phyloP scores from a whole-genome alignment of 2,329 filamentous ascomycete species.

The Colletotrichum tamarilloi region DNA sequence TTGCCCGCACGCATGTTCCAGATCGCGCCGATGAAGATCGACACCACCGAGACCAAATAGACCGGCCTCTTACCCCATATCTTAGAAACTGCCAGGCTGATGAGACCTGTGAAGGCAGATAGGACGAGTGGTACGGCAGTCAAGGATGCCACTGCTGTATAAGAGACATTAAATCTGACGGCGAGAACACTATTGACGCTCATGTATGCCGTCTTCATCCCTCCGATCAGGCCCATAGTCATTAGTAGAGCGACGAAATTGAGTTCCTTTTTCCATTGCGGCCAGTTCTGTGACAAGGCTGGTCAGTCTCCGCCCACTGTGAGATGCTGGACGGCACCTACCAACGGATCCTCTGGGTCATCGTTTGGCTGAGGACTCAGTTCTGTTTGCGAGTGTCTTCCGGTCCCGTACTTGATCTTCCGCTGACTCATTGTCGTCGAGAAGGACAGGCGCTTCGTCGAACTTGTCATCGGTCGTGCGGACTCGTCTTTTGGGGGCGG shows the following conservation, averaged over 20 bases:
- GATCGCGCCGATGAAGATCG: slow-evolving; percentile 60
- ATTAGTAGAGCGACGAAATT: slow-evolving; percentile 60
- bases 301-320: background rate
- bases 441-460: slow-evolving; percentile 50
- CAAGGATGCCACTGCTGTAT: slow-evolving; percentile 59
- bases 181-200: slow-evolving; percentile 59
- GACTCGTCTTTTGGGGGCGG: slow-evolving; percentile 19
- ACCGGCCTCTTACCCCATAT: slow-evolving; percentile 65
- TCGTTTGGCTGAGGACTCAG: slow-evolving; percentile 67
- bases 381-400: slow-evolving; percentile 55
- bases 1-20: slow-evolving; percentile 60
- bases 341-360: slow-evolving; percentile 64
- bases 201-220: slow-evolving; percentile 66
- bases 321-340: slow-evolving; percentile 43
- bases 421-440: slow-evolving; percentile 45
- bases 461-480: slow-evolving; percentile 44
- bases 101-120: slow-evolving; percentile 57
- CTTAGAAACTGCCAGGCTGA: slow-evolving; percentile 54
- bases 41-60: slow-evolving; percentile 57
- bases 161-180: slow-evolving; percentile 55
- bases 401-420: slow-evolving; percentile 59
- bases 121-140: slow-evolving; percentile 65
- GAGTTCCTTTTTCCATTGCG: slow-evolving; percentile 63
- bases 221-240: slow-evolving; percentile 57
- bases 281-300: slow-evolving; percentile 61